Base-by-base conservation (phyloP, 768 basidiomycete species). In the Peribolospora baueri region DNA sequence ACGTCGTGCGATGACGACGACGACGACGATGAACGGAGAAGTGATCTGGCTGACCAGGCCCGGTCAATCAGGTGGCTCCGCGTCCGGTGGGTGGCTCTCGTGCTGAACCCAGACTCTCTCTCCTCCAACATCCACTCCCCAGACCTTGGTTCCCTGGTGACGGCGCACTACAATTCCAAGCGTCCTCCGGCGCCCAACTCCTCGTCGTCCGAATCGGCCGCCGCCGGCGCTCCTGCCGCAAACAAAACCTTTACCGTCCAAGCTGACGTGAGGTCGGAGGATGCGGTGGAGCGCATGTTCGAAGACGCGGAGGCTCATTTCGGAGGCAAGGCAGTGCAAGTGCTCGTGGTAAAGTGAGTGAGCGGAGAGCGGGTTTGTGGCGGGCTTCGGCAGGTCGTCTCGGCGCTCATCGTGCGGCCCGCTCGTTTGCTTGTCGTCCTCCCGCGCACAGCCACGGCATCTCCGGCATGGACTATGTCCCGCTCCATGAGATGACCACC, bases 71-170 rank as follows among this genome's bases (percentile, higher is more conserved):
- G 25, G 25, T 1, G 25, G 25, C 25, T 25, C 25, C 25, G 25
- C 25, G 25, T 41, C 9, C 45, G n/a, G 45, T 8, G 8, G 45
- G 9, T 8, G 9, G 45, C 45, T n/a, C n/a, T 8, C 45, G 45
- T 8, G n/a, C 45, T n/a, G 45, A 8, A n/a, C n/a, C 45, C 45
- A n/a, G 45, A 46, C 46, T 25, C 25, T 49, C 43, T 47, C 40
- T 38, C 59, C 49, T 38, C 14, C 56, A 11, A 43, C n/a, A 43
- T 56, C 7, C 11, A 39, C 41, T 46, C 14, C 25, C 36, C 63
- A 82, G 81, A 77, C 47, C 78, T 79, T 59, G 80, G 79, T 7
- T 79, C 81, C 0, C 73, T 71, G 52, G 80, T 84, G 7, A 77
- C 79, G 0, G 80, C 80, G 0, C 79, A 82, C 62, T 84, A 78